Evolutionary conservation across 129 eudicot genomes (phyloP).

Genomic region (Deinandra increscens): DNA sequence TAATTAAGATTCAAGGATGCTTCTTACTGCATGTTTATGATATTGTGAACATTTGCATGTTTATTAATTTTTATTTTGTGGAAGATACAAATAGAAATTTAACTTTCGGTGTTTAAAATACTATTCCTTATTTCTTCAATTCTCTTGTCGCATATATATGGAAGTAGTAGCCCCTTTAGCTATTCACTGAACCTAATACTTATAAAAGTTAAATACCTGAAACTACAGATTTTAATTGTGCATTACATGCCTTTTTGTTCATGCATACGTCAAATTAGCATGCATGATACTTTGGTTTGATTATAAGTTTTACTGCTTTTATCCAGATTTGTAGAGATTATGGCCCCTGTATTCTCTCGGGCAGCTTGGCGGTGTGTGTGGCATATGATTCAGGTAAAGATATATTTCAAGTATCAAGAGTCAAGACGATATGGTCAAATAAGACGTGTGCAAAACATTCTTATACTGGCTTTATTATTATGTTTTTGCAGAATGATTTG

Average conservation of each 20-base stretch:
- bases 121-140: neutral
- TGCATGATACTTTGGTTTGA: too few species aligned
- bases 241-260: neutral
- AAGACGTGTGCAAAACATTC: neutral
- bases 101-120: neutral
- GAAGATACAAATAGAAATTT: neutral
- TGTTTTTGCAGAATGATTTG: conserved; percentile 75
- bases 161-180: neutral
- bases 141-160: too few species aligned
- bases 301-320: conserved; percentile 1
- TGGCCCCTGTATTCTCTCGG: conserved; percentile 98
- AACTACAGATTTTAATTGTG: neutral
- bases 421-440: conserved; percentile 3
- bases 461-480: conserved; percentile 3
- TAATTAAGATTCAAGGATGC: neutral
- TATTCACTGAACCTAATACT: neutral
- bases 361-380: conserved; percentile 99
- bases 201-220: neutral
- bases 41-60: neutral
- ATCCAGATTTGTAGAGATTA: conserved; percentile 92
- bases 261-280: neutral
- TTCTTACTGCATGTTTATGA: neutral
- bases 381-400: conserved; percentile 97
- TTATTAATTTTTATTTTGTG: neutral
- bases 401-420: conserved; percentile 14